phyloP scores from a whole-genome alignment of 1,284 basidiomycete species.

The Mycena sp. region DNA sequence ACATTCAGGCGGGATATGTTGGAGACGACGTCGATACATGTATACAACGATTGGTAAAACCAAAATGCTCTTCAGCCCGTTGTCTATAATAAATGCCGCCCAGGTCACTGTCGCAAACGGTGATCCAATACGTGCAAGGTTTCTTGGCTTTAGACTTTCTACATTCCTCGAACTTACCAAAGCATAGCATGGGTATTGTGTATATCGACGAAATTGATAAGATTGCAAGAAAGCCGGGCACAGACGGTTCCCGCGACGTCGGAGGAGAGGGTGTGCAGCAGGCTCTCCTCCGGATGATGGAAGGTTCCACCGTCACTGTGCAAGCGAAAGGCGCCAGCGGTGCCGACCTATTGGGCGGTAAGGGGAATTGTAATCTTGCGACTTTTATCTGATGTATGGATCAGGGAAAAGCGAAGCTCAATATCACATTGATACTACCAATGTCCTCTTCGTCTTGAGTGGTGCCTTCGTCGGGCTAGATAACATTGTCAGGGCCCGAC shows the following conservation, averaged over 20 bases:
- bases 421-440: conserved; percentile 86
- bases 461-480: conserved; percentile 96
- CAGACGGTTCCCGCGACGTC: conserved; percentile 87
- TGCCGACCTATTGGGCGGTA: conserved; percentile 34
- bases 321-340: conserved; percentile 69
- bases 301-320: conserved; percentile 87
- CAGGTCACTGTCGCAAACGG: conserved; percentile 65
- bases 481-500: conserved; percentile 78
- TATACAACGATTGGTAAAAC: conserved; percentile 80
- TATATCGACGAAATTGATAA: conserved; percentile 98
- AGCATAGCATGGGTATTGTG: conserved; percentile 84
- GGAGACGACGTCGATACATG: conserved; percentile 95
- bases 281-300: conserved; percentile 90
- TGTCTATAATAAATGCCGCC: conserved; percentile 53
- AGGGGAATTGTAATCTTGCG: background rate
- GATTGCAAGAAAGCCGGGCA: conserved; percentile 79
- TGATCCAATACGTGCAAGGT: conserved; percentile 86
- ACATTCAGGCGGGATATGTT: conserved; percentile 82
- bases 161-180: conserved; percentile 22
- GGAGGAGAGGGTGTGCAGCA: conserved; percentile 98
- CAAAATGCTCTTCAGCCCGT: conserved; percentile 17
- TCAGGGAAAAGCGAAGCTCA: conserved; percentile 68
- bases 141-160: conserved; percentile 1
- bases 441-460: conserved; percentile 90
- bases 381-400: background rate